phyloP scores from a whole-genome alignment of 2,329 filamentous ascomycete species.

The Penicillium polonicum region DNA sequence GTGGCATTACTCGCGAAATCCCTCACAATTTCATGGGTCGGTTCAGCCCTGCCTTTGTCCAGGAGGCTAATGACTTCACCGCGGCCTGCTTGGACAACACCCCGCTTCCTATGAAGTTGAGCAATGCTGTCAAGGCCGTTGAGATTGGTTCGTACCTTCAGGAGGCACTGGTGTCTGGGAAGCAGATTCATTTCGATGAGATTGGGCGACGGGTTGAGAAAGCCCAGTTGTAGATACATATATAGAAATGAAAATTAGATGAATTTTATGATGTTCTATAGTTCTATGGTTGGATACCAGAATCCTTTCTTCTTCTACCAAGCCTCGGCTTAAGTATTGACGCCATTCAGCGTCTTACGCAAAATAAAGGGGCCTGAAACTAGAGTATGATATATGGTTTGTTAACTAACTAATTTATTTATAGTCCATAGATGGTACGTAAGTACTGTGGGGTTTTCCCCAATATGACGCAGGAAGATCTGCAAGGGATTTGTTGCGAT shows the following conservation, averaged over 20 bases:
- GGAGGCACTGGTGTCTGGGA: constrained; percentile 53
- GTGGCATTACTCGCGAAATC: constrained; percentile 59
- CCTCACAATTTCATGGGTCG: constrained; percentile 62
- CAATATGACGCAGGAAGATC: constrained; percentile 8
- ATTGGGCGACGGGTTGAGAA: constrained; percentile 49
- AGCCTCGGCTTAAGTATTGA: background rate
- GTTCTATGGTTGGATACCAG: background rate
- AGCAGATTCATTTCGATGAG: constrained; percentile 59
- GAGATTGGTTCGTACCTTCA: constrained; percentile 60
- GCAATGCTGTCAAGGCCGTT: constrained; percentile 57
- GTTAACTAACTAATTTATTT: background rate
- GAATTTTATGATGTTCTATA: no score
- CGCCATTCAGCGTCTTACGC: background rate
- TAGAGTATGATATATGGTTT: background rate
- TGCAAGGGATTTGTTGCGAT: background rate
- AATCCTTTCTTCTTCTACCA: no score
- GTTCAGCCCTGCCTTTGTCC: constrained; percentile 63
- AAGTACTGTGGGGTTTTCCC: background rate
- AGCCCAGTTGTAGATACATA: constrained; percentile 10
- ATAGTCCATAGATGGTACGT: background rate
- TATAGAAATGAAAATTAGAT: background rate
- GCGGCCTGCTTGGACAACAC: constrained; percentile 57
- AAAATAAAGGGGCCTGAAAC: background rate
- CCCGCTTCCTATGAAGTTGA: constrained; percentile 56
- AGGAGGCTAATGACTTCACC: constrained; percentile 63